Percentiles rank a stretch among this genome's conserved stretches.
These are phyloP conservation scores for Neurospora sp. DNA, from an alignment of 495 filamentous ascomycete genomes.

Conservation along the genomic window DNA sequence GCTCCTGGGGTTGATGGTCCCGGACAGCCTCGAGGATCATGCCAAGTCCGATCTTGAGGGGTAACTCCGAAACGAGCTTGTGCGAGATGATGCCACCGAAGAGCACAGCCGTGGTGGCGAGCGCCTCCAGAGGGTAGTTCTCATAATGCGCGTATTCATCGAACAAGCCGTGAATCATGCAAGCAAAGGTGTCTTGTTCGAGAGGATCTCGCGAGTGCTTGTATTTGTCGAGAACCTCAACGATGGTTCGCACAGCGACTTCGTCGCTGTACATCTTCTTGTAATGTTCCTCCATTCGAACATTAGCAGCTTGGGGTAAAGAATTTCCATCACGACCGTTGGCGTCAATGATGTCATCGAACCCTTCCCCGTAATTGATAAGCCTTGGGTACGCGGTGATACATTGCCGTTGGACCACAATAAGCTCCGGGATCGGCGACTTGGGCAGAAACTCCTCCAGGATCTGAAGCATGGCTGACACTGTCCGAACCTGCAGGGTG, in stretches of 20 bases:
- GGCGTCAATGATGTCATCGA: slow-evolving; percentile 77
- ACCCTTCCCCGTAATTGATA: slow-evolving; percentile 90
- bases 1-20: slow-evolving; percentile 65
- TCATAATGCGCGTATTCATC: slow-evolving; percentile 94
- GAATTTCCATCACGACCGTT: slow-evolving; percentile 72
- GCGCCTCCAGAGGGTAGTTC: slow-evolving; percentile 84
- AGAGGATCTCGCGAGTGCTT: slow-evolving; percentile 73
- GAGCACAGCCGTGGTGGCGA: slow-evolving; percentile 90
- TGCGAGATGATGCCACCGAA: slow-evolving; percentile 95
- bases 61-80: slow-evolving; percentile 78
- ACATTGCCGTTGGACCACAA: slow-evolving; percentile 66
- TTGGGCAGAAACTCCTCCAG: slow-evolving; percentile 53
- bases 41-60: slow-evolving; percentile 79
- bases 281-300: slow-evolving; percentile 91
- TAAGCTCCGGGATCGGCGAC: slow-evolving; percentile 37
- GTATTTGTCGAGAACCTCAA: slow-evolving; percentile 70
- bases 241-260: slow-evolving; percentile 66
- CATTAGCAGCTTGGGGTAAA: slow-evolving; percentile 66
- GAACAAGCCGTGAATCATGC: slow-evolving; percentile 96
- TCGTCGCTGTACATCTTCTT: slow-evolving; percentile 93
- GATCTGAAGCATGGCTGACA: slow-evolving; percentile 68
- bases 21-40: slow-evolving; percentile 95
- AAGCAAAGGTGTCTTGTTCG: slow-evolving; percentile 90
- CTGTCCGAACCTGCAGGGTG: slow-evolving; percentile 72
- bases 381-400: slow-evolving; percentile 90